Conservation (phyloP, 108 stramenopile genomes). For the Seminavis robusta region DNA sequence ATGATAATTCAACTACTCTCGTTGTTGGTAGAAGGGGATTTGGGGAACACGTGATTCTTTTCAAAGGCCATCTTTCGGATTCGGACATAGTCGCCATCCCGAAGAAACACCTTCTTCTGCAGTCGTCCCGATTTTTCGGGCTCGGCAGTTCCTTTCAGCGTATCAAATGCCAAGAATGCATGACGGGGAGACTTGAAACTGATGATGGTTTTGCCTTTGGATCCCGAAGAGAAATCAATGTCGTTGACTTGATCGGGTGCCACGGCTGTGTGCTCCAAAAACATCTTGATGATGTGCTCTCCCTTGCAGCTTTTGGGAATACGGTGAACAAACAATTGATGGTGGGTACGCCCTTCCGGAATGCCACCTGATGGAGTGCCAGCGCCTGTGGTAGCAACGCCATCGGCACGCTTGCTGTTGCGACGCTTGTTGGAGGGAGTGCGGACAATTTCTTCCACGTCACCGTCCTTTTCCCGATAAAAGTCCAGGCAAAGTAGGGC, state of each 20-base stretch:
- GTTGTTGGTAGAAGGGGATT: no score
- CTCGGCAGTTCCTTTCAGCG: conserved; percentile 56
- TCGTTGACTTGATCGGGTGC: conserved; percentile 54
- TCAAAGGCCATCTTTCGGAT: conserved; percentile 73
- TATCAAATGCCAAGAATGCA: conserved; percentile 72
- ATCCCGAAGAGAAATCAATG: conserved; percentile 52
- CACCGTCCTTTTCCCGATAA: conserved; percentile 47
- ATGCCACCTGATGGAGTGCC: no score
- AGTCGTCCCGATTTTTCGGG: conserved; percentile 72
- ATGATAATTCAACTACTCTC: no score
- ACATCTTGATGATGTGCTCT: conserved; percentile 64
- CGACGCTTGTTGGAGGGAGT: conserved; percentile 17
- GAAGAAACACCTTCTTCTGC: conserved; percentile 83
- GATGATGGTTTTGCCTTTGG: conserved; percentile 68
- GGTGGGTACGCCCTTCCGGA: no score
- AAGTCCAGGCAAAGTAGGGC: conserved; percentile 56
- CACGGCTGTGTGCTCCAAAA: conserved; percentile 60
- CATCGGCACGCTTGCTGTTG: no score
- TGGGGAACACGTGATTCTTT: no score
- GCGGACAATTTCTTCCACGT: conserved; percentile 58
- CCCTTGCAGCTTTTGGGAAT: conserved; percentile 49
- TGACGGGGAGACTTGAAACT: conserved; percentile 52
- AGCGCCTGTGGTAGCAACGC: conserved; percentile 1
- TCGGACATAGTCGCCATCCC: conserved; percentile 66
- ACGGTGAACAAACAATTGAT: conserved; percentile 76